phyloP scores from a whole-genome alignment of 345 rosid species.

The Lumnitzera littorea region DNA sequence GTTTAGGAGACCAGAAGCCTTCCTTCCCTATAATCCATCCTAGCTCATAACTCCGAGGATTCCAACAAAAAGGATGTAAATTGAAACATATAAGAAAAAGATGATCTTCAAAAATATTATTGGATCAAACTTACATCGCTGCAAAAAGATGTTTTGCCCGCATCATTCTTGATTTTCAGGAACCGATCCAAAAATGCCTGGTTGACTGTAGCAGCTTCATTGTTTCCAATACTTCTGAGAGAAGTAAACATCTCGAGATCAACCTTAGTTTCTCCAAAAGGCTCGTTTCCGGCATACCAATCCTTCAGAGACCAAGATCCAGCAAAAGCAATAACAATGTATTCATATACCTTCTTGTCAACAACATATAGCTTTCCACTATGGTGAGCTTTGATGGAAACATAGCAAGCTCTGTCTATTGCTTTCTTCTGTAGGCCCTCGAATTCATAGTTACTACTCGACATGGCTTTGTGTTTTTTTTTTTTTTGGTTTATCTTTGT shows the following conservation, averaged over 20 bases:
- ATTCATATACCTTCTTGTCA: constrained; percentile 17
- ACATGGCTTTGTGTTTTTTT: not conserved
- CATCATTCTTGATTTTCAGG: constrained; percentile 8
- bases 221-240: constrained; percentile 46
- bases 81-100: no score
- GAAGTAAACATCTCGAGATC: constrained; percentile 38
- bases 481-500: no score
- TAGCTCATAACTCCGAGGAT: no score
- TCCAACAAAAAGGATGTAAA: no score
- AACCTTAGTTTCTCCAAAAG: constrained; percentile 51
- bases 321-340: constrained; percentile 37
- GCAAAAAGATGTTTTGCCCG: constrained; percentile 11
- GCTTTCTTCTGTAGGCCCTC: constrained; percentile 25
- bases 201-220: constrained; percentile 46
- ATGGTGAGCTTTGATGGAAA: constrained; percentile 31
- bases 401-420: constrained; percentile 31
- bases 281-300: constrained; percentile 20
- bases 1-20: no score
- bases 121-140: constrained; percentile 24
- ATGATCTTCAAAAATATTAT: not conserved
- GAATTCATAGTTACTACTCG: not conserved
- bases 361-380: constrained; percentile 16
- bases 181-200: constrained; percentile 43
- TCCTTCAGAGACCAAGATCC: constrained; percentile 33
- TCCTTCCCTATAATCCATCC: no score